Percentiles rank a stretch among this genome's conserved stretches.
phyloP scores from a whole-genome alignment of 2,329 filamentous ascomycete species.

The Camptophora hylomeconis region DNA sequence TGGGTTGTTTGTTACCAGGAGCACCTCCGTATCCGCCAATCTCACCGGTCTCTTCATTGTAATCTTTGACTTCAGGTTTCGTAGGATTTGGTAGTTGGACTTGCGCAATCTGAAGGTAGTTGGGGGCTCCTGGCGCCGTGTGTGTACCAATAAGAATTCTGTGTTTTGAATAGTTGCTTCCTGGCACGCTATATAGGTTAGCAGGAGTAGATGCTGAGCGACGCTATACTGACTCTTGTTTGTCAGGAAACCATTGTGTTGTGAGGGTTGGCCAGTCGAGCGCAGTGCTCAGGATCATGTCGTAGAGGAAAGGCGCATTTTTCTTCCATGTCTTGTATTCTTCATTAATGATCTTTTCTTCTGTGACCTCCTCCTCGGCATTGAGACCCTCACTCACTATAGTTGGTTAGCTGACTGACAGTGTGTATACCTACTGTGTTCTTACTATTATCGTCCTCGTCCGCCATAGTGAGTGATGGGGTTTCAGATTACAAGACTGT shows the following conservation, averaged over 20 bases:
- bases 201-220: conserved; percentile 3
- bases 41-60: conserved; percentile 83
- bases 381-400: conserved; percentile 51
- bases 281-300: conserved; percentile 90
- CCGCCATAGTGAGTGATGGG: conserved; percentile 12
- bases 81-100: conserved; percentile 75
- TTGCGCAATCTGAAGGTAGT: conserved; percentile 90
- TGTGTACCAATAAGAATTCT: conserved; percentile 88
- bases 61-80: conserved; percentile 63
- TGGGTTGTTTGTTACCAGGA: conserved; percentile 52
- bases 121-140: conserved; percentile 71
- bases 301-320: conserved; percentile 95
- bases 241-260: conserved; percentile 95
- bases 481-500: too few relatives aligned
- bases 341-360: conserved; percentile 26
- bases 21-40: conserved; percentile 79
- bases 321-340: conserved; percentile 99
- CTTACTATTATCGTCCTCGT: conserved; percentile 18
- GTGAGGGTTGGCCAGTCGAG: conserved; percentile 96
- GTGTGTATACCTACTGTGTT: conserved; percentile 7
- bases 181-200: conserved; percentile 45
- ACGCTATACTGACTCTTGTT: conserved; percentile 50
- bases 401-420: conserved; percentile 1
- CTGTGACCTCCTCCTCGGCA: conserved; percentile 55
- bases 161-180: conserved; percentile 77